Evolutionary conservation across 2,329 filamentous ascomycete species (phyloP), one percentile per base, ranked within the genome.

Genomic region (Colletotrichum sp.): DNA sequence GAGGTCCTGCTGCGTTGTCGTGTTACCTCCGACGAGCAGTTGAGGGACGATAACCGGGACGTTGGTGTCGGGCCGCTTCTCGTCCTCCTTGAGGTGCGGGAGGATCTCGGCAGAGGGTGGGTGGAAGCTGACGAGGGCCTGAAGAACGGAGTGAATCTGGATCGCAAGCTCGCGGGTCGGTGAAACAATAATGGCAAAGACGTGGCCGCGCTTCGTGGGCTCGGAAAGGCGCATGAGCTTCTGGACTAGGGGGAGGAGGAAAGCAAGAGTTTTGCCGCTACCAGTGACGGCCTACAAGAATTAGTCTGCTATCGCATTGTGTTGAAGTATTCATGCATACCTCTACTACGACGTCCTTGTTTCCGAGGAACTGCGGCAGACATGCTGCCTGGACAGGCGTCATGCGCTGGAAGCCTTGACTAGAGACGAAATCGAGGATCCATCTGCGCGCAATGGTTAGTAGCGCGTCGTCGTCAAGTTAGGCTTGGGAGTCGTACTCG

Each of bases 361-460:
- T 94, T 68, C 92, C 93, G 86, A 96, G 93, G 82, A 98, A 97
- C 68, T 98, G 91, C 15, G 96, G 95, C 79, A 98, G 94, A 6
- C 95, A 94, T 75, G 95, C 96, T 60, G 96, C 95, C 86, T 98
- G 96, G n/a, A 98, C 96, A 1, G 96, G 96, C 5, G 96, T 98
- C 90, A 97, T 96, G 83, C 94, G 93, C 78, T 90, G 87, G 84
- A 98, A 98, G 76, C 95, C 95, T 93, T 97, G 96, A 78, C 93
- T 92, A 66, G 92, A 89, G 65, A 98, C 93, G 75, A 95, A 96
- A 79, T 98, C 95, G 70, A 97, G 88, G 72, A 97, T 92, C 95
- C 96, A 98, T 91, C 93, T 90, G 76, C 94, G 77, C 94, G 94
- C 36, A 96, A 93, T 86, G 19, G 94, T 94, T 2, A 91, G 93